A percentile compares a stretch with the other conserved stretches of the same genome.
Conservation (phyloP, 2,329 filamentous ascomycete species). For the Penicillium sp. region DNA sequence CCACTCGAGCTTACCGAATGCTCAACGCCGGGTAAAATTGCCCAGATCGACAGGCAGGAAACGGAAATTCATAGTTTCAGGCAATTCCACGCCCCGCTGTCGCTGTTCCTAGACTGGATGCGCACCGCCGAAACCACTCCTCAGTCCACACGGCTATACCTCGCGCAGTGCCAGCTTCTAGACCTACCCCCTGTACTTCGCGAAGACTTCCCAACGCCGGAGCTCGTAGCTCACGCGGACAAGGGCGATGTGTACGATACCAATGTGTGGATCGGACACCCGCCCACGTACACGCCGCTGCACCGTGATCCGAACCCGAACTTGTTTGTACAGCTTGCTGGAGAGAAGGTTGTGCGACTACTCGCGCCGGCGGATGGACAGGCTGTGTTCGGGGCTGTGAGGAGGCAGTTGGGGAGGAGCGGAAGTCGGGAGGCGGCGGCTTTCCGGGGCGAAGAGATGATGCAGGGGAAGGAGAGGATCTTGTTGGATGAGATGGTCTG, state of each 20-base stretch:
- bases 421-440: slow-evolving; percentile 39
- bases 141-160: slow-evolving; percentile 61
- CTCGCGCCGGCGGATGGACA: slow-evolving; percentile 64
- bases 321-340: slow-evolving; percentile 78
- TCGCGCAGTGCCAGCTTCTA: slow-evolving; percentile 75
- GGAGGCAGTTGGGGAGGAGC: slow-evolving; percentile 38
- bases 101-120: slow-evolving; percentile 61
- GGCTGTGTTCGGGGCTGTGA: slow-evolving; percentile 60
- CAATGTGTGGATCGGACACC: slow-evolving; percentile 83
- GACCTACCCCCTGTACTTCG: slow-evolving; percentile 65
- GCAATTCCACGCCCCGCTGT: slow-evolving; percentile 53
- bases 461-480: slow-evolving; percentile 71
- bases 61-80: slow-evolving; percentile 39
- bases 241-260: slow-evolving; percentile 83
- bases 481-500: slow-evolving; percentile 70
- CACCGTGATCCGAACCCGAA: slow-evolving; percentile 96
- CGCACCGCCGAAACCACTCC: slow-evolving; percentile 25
- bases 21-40: not conserved
- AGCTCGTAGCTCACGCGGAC: slow-evolving; percentile 61
- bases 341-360: slow-evolving; percentile 71
- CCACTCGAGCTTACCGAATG: slow-evolving; percentile 58
- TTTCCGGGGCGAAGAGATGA: slow-evolving; percentile 84
- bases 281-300: slow-evolving; percentile 84
- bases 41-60: not conserved
- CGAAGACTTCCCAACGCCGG: slow-evolving; percentile 66